Conservation (phyloP, 2,329 filamentous ascomycete genomes). For the Colletotrichum sp. region DNA sequence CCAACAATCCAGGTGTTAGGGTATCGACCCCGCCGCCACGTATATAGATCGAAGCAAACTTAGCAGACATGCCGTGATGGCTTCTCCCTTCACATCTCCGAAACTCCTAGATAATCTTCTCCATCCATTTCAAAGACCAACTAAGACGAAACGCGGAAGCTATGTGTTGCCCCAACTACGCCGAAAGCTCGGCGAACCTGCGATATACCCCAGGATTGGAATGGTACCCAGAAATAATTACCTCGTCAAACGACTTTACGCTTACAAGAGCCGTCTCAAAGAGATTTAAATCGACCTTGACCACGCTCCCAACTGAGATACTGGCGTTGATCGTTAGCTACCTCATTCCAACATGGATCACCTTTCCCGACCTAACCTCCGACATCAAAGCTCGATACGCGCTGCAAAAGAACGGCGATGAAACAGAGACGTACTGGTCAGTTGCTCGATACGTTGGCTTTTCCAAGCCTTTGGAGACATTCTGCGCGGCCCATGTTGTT, state of each 20-base stretch:
- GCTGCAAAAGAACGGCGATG: background rate
- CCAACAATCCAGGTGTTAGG: too few relatives aligned
- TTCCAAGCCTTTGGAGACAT: background rate
- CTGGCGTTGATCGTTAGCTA: background rate
- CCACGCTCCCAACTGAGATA: background rate
- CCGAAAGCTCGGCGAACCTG: background rate
- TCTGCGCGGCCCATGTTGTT: background rate
- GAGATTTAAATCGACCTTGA: background rate
- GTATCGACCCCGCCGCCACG: too few relatives aligned
- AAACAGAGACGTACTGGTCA: background rate
- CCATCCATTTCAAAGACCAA: background rate
- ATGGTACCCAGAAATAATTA: rapidly evolving
- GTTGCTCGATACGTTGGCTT: background rate
- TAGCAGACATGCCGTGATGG: background rate
- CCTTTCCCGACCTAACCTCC: background rate
- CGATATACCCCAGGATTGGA: background rate
- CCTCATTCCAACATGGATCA: background rate
- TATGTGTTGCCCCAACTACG: background rate
- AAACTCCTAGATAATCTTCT: rapidly evolving
- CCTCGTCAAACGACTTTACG: background rate
- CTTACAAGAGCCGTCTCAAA: background rate
- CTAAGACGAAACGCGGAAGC: background rate
- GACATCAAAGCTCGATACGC: background rate
- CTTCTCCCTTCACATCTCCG: background rate
- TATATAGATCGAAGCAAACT: background rate